phyloP scores from a whole-genome alignment of 345 rosid species.

The Populus nigra region DNA sequence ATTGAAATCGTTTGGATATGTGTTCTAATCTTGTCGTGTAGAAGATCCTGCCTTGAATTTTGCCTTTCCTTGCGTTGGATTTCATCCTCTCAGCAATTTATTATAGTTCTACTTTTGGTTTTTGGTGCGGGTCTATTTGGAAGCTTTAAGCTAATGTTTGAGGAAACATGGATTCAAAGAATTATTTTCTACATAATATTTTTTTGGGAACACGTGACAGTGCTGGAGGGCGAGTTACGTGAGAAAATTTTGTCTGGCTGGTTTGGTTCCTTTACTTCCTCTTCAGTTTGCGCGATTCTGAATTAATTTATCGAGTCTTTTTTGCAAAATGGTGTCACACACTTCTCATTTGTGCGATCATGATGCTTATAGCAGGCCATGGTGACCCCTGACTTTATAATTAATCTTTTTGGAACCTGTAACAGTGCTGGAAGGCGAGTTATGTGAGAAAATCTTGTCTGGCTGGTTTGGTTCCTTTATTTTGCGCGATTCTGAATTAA shows the following conservation, averaged over 20 bases:
- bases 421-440: neutral
- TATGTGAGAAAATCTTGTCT: neutral
- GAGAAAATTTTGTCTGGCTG: neutral
- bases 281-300: neutral
- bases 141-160: neutral
- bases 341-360: neutral
- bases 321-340: neutral
- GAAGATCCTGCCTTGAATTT: no score
- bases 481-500: neutral
- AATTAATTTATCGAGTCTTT: neutral
- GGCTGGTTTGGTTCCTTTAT: neutral
- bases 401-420: neutral
- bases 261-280: neutral
- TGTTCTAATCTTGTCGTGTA: no score
- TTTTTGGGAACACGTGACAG: neutral
- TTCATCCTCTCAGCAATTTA: no score
- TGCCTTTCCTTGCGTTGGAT: no score
- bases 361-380: neutral
- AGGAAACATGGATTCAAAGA: neutral
- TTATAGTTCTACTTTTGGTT: no score
- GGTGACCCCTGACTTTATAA: neutral
- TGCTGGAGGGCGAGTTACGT: neutral
- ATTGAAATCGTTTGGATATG: no score
- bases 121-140: no score
- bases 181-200: neutral